Conservation (phyloP, 257 asterid genomes). For the Prunella vulgaris region DNA sequence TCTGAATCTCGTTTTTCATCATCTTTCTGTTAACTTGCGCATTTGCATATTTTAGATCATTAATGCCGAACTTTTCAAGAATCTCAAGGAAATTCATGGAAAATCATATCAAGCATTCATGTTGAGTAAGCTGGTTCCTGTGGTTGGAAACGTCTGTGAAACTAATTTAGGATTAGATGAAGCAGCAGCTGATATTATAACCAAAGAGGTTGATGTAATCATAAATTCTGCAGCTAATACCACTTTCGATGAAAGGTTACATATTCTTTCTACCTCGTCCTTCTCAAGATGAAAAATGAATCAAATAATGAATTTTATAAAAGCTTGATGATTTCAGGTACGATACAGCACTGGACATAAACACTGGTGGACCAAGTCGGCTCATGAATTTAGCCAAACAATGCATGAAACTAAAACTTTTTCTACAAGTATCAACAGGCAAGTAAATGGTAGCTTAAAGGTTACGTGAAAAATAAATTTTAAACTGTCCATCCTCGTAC, state of each 20-base stretch:
- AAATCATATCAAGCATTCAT: conserved; percentile 70
- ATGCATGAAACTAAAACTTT: conserved; percentile 68
- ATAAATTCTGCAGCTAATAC: conserved; percentile 92
- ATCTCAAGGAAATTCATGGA: conserved; percentile 71
- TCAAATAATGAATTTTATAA: background rate
- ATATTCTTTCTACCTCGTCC: background rate
- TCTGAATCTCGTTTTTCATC: background rate
- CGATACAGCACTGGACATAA: conserved; percentile 78
- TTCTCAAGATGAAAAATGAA: no score
- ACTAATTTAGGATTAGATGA: conserved; percentile 58
- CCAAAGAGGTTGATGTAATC: conserved; percentile 63
- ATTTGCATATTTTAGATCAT: conserved; percentile 42
- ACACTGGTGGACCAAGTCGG: conserved; percentile 77
- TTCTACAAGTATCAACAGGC: conserved; percentile 93
- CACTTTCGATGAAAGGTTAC: conserved; percentile 82
- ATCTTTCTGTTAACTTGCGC: background rate
- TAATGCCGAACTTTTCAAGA: conserved; percentile 64
- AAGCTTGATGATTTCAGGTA: conserved; percentile 46
- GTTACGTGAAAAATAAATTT: background rate
- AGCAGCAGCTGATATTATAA: conserved; percentile 44
- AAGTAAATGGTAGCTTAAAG: conserved; percentile 27
- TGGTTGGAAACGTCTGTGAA: conserved; percentile 80
- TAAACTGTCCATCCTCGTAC: conserved; percentile 3
- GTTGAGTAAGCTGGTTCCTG: conserved; percentile 81
- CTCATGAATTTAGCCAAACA: conserved; percentile 67